phyloP scores from a whole-genome alignment of 2,329 filamentous ascomycete genomes.

The Ophiostoma sp. region DNA sequence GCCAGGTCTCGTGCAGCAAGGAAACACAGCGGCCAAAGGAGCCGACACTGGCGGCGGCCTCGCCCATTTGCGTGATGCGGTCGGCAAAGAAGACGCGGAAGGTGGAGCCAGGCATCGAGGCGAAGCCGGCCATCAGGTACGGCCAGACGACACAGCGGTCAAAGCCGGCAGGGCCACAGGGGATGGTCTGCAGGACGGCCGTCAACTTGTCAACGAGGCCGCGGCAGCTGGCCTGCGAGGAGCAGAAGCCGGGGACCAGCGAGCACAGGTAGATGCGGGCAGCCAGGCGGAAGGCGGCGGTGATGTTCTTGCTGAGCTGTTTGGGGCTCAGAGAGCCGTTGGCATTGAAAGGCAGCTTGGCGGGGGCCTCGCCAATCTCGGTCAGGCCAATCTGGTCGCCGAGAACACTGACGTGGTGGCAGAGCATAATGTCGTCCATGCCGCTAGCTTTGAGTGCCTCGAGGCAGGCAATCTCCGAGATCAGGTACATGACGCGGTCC shows the following conservation, averaged over 20 bases:
- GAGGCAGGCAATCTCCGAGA: slow-evolving; percentile 94
- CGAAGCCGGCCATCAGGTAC: slow-evolving; percentile 80
- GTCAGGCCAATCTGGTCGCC: slow-evolving; percentile 83
- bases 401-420: slow-evolving; percentile 84
- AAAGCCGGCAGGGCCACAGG: slow-evolving; percentile 76
- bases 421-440: slow-evolving; percentile 83
- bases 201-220: slow-evolving; percentile 78
- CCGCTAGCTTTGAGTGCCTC: slow-evolving; percentile 82
- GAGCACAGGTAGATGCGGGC: slow-evolving; percentile 97
- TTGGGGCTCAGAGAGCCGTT: slow-evolving; percentile 77
- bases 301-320: slow-evolving; percentile 85
- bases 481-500: slow-evolving; percentile 95
- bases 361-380: slow-evolving; percentile 63
- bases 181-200: slow-evolving; percentile 76
- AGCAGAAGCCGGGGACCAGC: slow-evolving; percentile 83
- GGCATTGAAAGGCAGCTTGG: slow-evolving; percentile 62
- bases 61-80: slow-evolving; percentile 71
- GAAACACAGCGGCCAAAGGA: slow-evolving; percentile 81
- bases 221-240: slow-evolving; percentile 69
- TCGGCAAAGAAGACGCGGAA: slow-evolving; percentile 80
- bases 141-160: slow-evolving; percentile 94
- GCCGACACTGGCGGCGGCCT: slow-evolving; percentile 69
- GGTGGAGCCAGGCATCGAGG: slow-evolving; percentile 67
- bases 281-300: slow-evolving; percentile 83
- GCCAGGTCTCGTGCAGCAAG: slow-evolving; percentile 82